Evolutionary conservation across 345 rosid genomes (phyloP).

Genomic region (Hirschfeldia incana): DNA sequence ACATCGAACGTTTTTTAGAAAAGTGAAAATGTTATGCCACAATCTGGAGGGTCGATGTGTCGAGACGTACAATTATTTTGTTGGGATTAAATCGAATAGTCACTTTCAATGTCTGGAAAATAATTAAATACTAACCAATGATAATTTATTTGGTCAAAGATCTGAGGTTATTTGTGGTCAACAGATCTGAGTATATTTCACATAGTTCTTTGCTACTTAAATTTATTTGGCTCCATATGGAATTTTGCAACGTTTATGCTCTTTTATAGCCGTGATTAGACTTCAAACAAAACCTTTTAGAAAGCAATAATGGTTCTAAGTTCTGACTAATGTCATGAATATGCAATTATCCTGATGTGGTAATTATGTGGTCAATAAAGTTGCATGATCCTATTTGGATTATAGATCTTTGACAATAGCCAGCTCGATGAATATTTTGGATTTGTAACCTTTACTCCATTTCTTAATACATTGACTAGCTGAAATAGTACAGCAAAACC

Average conservation of each 20-base stretch:
- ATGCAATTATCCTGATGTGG: neutral
- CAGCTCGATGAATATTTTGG: neutral
- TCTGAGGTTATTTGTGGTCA: constrained; percentile 34
- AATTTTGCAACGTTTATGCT: constrained; percentile 29
- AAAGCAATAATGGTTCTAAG: neutral
- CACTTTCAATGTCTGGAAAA: constrained; percentile 44
- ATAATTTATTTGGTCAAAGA: constrained; percentile 38
- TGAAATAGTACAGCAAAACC: neutral
- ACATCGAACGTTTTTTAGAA: constrained; percentile 20
- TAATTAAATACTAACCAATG: constrained; percentile 24
- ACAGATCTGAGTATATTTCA: constrained; percentile 39
- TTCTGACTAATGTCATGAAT: constrained; percentile 19
- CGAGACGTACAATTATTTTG: constrained; percentile 44
- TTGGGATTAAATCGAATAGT: constrained; percentile 38
- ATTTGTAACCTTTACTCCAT: neutral
- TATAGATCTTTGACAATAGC: constrained; percentile 33
- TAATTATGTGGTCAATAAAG: constrained; percentile 34
- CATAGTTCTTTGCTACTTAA: constrained; percentile 13
- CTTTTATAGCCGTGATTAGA: constrained; percentile 27
- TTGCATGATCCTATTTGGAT: constrained; percentile 23
- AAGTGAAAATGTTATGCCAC: constrained; percentile 31
- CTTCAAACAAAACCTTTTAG: constrained; percentile 1
- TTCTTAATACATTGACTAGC: neutral
- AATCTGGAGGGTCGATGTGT: constrained; percentile 43
- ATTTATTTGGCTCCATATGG: constrained; percentile 21